Evolutionary conservation across 352 stramenopile genomes (phyloP).

Genomic region (Elongisporangium undulatum): DNA sequence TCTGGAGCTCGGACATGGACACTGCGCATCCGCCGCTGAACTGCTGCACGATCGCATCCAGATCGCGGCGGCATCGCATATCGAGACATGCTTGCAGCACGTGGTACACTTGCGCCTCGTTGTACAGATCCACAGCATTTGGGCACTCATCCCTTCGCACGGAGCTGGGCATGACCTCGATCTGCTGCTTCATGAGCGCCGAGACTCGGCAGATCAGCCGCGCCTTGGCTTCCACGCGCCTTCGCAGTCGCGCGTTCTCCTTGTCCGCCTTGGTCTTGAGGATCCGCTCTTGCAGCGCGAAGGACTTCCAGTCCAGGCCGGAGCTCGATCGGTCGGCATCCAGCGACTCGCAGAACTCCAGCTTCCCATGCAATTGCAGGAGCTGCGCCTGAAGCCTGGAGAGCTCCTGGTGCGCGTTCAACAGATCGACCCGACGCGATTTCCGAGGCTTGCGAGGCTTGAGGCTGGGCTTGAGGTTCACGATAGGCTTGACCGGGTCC

Average conservation of each 20-base stretch:
- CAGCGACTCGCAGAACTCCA: not conserved
- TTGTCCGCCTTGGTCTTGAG: not conserved
- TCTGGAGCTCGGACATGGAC: not conserved
- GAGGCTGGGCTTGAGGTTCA: too few relatives aligned
- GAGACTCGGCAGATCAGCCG: not conserved
- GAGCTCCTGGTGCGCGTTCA: not conserved
- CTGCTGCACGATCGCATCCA: not conserved
- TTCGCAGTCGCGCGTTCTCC: not conserved
- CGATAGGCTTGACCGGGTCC: not conserved
- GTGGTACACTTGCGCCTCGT: not conserved
- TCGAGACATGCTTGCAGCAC: not conserved
- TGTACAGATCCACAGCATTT: not conserved
- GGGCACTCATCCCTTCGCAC: not conserved
- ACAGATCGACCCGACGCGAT: not conserved
- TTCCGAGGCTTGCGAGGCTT: not conserved
- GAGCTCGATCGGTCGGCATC: not conserved
- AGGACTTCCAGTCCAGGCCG: not conserved
- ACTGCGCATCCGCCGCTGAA: not conserved
- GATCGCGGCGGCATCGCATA: not conserved
- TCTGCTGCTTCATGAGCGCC: not conserved
- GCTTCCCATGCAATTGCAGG: not conserved
- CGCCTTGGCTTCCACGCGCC: not conserved
- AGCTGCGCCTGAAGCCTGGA: not conserved
- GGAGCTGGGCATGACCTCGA: not conserved
- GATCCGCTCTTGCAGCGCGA: not conserved